Base-by-base conservation (phyloP, 2,329 filamentous ascomycete species). In the Ophiostoma pallidulum region DNA sequence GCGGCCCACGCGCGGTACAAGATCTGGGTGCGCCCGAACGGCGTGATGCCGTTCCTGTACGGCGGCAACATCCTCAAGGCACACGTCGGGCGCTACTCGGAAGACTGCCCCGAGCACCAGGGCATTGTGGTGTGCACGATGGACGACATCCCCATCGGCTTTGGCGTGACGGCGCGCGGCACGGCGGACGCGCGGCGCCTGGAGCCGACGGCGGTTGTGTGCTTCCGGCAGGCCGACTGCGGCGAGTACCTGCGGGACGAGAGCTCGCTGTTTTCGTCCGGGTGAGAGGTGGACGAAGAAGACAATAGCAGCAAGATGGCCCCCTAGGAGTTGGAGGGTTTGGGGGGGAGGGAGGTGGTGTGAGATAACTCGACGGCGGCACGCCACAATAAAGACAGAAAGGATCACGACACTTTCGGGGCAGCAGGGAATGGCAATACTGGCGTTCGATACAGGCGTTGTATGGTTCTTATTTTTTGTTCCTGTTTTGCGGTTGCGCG, bases 11-110 rank as follows among this genome's bases (percentile, higher is more conserved):
- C 91, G 38, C 76, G 92, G 51, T 94, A 95, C 70, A 97, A 97
- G 78, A 82, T 97, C 58, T 97, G 90, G 89, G 83, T 98, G 57
- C 94, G 94, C 68, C 78, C 82, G 51, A 97, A 97, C 67, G 92
- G 92, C 56, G 90, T 94, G 61, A 95, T 96, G 89, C 91, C 92
- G 1, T 97, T 94, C 65, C 70, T 98, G 40, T 98, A 97, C 67
- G 92, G 92, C 45, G 86, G 87, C 49, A 90, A 97, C 65, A 75
- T 94, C 45, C 79, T 94, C 57, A 77, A 77, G 63, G 73, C 73
- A 8, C 73, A 77, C 59, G 78, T 92, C 16, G 87, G 87, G 18
- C 71, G 89, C 52, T 91, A 86, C 82, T 86, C 81, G 35, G 89
- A 95, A 60, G 91, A 97, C 70, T 90, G 85, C 59, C 90, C 91